Conservation (phyloP, 768 basidiomycete species). For the Calocera cornea region DNA sequence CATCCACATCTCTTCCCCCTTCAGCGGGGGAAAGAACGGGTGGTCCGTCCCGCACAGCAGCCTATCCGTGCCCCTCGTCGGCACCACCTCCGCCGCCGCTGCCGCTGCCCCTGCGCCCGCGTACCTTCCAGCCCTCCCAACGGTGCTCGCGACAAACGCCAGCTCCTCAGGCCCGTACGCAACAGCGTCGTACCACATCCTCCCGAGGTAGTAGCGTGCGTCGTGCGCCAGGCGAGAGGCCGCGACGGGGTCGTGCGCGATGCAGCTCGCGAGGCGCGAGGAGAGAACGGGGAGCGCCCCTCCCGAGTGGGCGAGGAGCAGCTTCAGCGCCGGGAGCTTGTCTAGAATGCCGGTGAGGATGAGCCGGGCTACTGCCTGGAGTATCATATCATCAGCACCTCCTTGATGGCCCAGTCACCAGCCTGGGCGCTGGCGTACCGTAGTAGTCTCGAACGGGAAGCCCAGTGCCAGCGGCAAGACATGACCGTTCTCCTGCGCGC, state of each 20-base stretch:
- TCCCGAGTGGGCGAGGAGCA: constrained; percentile 79
- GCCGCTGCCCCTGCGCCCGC: constrained; percentile 8
- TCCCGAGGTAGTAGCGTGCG: constrained; percentile 67
- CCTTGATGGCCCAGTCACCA: background rate
- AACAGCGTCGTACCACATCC: constrained; percentile 75
- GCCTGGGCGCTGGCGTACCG: constrained; percentile 34
- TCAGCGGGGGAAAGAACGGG: constrained; percentile 79
- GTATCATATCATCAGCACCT: background rate
- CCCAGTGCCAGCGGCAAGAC: constrained; percentile 77
- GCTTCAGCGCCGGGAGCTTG: constrained; percentile 55
- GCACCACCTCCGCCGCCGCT: constrained; percentile 20
- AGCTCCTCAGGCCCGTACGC: constrained; percentile 79
- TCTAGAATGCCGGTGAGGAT: constrained; percentile 74
- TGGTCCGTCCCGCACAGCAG: constrained; percentile 73
- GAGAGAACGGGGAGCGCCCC: constrained; percentile 74
- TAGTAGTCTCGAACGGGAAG: constrained; percentile 84
- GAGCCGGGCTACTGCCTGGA: constrained; percentile 55
- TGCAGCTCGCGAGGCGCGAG: constrained; percentile 71
- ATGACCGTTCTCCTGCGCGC: constrained; percentile 67
- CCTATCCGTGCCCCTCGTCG: constrained; percentile 35
- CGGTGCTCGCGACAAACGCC: constrained; percentile 56
- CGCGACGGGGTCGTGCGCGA: constrained; percentile 72
- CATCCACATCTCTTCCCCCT: constrained; percentile 54
- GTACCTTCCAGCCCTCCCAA: constrained; percentile 47
- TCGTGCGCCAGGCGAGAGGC: constrained; percentile 64